Evolutionary conservation across 192 early-diverging fungal genomes (phyloP).

Genomic region (Linderina pennispora): DNA sequence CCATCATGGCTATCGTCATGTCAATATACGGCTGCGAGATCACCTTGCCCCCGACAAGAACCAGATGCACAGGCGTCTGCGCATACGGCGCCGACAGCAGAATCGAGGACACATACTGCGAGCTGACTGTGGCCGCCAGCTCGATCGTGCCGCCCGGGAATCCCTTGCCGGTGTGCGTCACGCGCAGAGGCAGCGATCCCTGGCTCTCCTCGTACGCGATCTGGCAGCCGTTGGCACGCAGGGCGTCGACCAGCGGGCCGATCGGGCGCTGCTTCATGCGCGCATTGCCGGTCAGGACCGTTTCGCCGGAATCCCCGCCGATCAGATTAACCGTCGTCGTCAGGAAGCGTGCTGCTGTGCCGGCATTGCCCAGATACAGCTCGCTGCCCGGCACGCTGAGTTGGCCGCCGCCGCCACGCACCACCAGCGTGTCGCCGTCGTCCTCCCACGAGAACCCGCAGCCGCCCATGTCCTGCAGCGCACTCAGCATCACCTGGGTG

Average conservation of each 20-base stretch:
- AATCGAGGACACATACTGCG: slow-evolving; percentile 97
- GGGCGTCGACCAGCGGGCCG: slow-evolving; percentile 79
- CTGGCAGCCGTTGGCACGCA: slow-evolving; percentile 71
- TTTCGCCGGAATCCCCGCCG: slow-evolving; percentile 29
- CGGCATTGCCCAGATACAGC: slow-evolving; percentile 95
- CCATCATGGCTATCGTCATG: slow-evolving; percentile 99
- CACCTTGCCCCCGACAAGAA: slow-evolving; percentile 85
- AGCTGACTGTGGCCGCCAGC: slow-evolving; percentile 88
- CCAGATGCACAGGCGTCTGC: slow-evolving; percentile 64
- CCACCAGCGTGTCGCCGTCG: slow-evolving; percentile 81
- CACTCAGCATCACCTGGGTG: slow-evolving; percentile 93
- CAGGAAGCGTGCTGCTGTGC: slow-evolving; percentile 94
- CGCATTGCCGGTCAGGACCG: slow-evolving; percentile 88
- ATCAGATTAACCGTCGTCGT: slow-evolving; percentile 81
- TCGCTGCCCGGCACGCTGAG: slow-evolving; percentile 68
- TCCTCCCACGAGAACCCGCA: slow-evolving; percentile 89
- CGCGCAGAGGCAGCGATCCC: slow-evolving; percentile 82
- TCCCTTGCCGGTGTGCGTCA: slow-evolving; percentile 62
- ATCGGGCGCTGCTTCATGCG: slow-evolving; percentile 98
- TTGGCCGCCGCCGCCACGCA: slow-evolving; percentile 71
- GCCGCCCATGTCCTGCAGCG: slow-evolving; percentile 82
- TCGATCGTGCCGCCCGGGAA: slow-evolving; percentile 83
- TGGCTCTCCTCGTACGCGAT: slow-evolving; percentile 72
- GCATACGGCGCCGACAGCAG: slow-evolving; percentile 95
- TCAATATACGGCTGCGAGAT: slow-evolving; percentile 98